phyloP scores from a whole-genome alignment of 2,329 filamentous ascomycete genomes.

The Monilinia fructicola region DNA sequence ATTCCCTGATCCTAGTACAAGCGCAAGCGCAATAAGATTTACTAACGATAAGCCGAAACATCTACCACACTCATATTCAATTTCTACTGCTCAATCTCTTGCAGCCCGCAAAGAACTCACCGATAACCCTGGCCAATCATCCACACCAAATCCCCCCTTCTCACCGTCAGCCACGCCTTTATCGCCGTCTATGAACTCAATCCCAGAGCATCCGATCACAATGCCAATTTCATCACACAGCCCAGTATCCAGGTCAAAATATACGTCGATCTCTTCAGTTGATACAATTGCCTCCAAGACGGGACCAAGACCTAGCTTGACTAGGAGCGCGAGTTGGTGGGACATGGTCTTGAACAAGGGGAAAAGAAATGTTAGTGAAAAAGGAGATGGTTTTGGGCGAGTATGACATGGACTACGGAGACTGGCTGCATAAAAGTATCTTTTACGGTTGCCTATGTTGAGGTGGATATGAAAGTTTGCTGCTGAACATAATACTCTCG shows the following conservation, averaged over 20 bases:
- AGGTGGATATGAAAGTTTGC: neutral
- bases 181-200: constrained; percentile 3
- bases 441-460: neutral
- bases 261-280: constrained; percentile 6
- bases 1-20: neutral
- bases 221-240: neutral
- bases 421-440: neutral
- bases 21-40: neutral
- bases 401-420: neutral
- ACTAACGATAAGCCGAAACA: neutral
- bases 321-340: constrained; percentile 15
- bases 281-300: constrained; percentile 5
- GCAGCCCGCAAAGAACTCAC: constrained; percentile 13
- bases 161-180: neutral
- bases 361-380: neutral
- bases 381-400: neutral
- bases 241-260: neutral
- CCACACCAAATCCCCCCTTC: neutral
- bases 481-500: neutral
- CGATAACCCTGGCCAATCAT: neutral
- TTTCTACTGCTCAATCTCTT: constrained; percentile 9
- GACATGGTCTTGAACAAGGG: constrained; percentile 5
- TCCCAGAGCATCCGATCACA: constrained; percentile 8
- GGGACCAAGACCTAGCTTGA: constrained; percentile 7
- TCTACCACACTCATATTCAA: constrained; percentile 9